Conservation (phyloP, 306 rosid species). For the Astragalus glycyphyllos region DNA sequence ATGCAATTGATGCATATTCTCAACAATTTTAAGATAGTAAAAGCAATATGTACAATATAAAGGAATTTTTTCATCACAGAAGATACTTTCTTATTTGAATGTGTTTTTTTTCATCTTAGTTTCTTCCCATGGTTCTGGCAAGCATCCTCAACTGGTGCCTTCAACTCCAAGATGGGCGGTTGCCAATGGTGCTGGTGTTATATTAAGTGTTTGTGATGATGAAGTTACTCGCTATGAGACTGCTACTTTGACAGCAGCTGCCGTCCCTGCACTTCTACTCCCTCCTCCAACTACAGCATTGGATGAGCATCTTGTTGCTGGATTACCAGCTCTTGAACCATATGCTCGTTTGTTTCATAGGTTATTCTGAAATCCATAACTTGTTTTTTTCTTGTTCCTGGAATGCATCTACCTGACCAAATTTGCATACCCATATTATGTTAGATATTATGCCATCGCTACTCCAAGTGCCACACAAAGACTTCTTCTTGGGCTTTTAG, state of each 20-base stretch:
- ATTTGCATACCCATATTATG: slow-evolving; percentile 29
- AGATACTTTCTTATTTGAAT: not conserved
- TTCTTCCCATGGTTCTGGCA: slow-evolving; percentile 88
- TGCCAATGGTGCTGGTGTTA: slow-evolving; percentile 96
- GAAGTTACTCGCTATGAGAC: slow-evolving; percentile 93
- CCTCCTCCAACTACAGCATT: slow-evolving; percentile 96
- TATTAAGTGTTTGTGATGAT: slow-evolving; percentile 91
- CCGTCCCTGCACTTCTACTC: slow-evolving; percentile 93
- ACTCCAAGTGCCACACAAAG: slow-evolving; percentile 98
- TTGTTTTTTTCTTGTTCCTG: slow-evolving; percentile 18
- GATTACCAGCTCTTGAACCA: slow-evolving; percentile 95
- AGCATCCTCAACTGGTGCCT: slow-evolving; percentile 90
- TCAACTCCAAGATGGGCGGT: slow-evolving; percentile 97
- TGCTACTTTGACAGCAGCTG: slow-evolving; percentile 88
- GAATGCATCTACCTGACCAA: not conserved
- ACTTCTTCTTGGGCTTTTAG: slow-evolving; percentile 92
- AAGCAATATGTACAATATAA: not conserved
- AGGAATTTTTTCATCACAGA: too few relatives aligned
- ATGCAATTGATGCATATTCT: too few relatives aligned
- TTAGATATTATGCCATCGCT: slow-evolving; percentile 94
- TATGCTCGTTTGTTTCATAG: slow-evolving; percentile 96
- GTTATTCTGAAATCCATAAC: slow-evolving; percentile 48
- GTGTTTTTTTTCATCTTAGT: slow-evolving; percentile 50
- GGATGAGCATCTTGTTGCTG: slow-evolving; percentile 95
- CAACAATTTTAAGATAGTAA: not conserved